These are phyloP conservation scores for Spatholobus suberectus DNA, from an alignment of 306 rosid genomes.

Conservation along the genomic window DNA sequence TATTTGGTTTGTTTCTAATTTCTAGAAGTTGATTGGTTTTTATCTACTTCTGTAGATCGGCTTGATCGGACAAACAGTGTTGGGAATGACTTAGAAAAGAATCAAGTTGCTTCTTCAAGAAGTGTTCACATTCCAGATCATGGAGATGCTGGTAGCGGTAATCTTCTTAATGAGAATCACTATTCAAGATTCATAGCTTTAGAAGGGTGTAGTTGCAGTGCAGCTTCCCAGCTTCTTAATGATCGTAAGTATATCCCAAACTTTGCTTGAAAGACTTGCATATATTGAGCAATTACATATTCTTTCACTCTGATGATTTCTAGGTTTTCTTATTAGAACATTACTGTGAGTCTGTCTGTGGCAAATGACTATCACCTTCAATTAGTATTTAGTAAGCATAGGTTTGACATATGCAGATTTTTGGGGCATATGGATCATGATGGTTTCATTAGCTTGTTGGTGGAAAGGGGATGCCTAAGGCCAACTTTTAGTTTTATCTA, in stretches of 20 bases:
- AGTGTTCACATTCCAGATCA: constrained; percentile 52
- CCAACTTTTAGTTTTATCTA: constrained; percentile 26
- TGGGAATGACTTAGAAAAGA: constrained; percentile 71
- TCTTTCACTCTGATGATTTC: constrained; percentile 2
- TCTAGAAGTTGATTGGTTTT: constrained; percentile 23
- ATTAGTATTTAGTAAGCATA: constrained; percentile 18
- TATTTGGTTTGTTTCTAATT: constrained; percentile 30
- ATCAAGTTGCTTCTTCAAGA: constrained; percentile 58
- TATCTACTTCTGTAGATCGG: constrained; percentile 56
- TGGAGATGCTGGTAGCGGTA: constrained; percentile 59
- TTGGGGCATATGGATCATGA: neutral
- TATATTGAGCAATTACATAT: constrained; percentile 21
- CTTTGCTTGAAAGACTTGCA: constrained; percentile 23
- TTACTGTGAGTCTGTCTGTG: neutral
- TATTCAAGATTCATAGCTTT: constrained; percentile 54
- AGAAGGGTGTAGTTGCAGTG: constrained; percentile 68
- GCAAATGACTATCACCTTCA: neutral
- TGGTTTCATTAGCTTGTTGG: constrained; percentile 26
- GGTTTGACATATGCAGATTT: constrained; percentile 19
- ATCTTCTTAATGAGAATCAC: constrained; percentile 56
- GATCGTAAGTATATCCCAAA: constrained; percentile 57
- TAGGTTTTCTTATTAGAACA: constrained; percentile 34
- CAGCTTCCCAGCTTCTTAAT: constrained; percentile 65
- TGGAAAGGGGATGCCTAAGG: constrained; percentile 19
- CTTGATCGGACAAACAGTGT: constrained; percentile 62